Percentiles rank a stretch among this genome's conserved stretches.
These are phyloP conservation scores for Colletotrichum nymphaeae DNA, from an alignment of 2,329 filamentous ascomycete species.

Conservation along the genomic window DNA sequence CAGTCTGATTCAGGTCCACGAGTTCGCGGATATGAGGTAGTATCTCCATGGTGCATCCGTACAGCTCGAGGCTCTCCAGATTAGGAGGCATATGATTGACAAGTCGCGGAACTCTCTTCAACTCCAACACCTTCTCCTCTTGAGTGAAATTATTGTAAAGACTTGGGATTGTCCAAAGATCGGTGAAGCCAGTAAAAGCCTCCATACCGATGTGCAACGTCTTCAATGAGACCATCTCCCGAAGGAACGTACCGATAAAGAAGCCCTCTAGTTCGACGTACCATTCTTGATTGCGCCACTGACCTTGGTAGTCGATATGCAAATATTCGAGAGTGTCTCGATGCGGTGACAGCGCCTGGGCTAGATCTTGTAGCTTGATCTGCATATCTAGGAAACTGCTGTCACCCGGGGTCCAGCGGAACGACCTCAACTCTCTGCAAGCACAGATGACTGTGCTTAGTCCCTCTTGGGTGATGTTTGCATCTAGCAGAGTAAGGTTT, in stretches of 20 bases:
- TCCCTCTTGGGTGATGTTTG: constrained; percentile 1
- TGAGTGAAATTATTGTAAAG: neutral
- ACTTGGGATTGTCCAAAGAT: neutral
- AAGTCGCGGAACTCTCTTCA: neutral
- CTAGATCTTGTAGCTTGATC: neutral
- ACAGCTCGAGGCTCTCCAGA: constrained; percentile 1
- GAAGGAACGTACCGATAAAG: neutral
- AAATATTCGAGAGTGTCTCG: neutral
- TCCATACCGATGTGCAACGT: constrained; percentile 6
- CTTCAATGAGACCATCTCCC: neutral
- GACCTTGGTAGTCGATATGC: neutral
- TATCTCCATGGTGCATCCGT: neutral
- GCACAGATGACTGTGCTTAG: neutral
- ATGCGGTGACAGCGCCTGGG: neutral
- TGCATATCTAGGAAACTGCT: constrained; percentile 9
- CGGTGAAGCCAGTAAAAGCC: constrained; percentile 1
- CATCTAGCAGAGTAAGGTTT: neutral
- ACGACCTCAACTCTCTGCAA: neutral
- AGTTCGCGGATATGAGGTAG: neutral
- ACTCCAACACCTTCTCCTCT: neutral
- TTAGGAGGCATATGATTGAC: neutral
- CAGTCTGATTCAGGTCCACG: neutral
- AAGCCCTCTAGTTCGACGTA: neutral
- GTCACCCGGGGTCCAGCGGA: constrained; percentile 5
- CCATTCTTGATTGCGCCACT: neutral